Base-by-base conservation (phyloP, 2,329 filamentous ascomycete genomes). In the Trichophyton schoenleinii region DNA sequence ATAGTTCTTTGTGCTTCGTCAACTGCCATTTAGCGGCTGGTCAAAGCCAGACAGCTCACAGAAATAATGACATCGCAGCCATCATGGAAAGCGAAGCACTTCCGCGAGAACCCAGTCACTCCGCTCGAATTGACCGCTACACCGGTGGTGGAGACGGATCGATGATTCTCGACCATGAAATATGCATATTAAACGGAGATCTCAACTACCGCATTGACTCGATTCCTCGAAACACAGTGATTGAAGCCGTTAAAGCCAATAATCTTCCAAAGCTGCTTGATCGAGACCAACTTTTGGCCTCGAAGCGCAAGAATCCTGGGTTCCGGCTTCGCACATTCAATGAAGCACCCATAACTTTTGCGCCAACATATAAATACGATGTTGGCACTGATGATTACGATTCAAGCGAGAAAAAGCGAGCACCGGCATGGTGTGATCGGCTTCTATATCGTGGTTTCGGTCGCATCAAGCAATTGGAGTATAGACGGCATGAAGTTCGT, bases 131-230 rank as follows among this genome's bases (percentile, higher is more conserved):
- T 42, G 89, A 96, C 71, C 87, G 84, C 65, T 99, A 87, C 70
- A 83, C 91, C 5, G 89, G 90, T 28, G 94, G 94, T n/a, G 94
- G 94, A 52, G 94, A 99, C 71, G 94, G 94, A 5, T 87, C 85
- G 46, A 91, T 96, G 87, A 89, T 99, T 62, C 80, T 97, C 62
- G 94, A 99, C 70, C 94, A 99, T 70, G 94, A 99, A 74, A 87
- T 99, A n/a, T 96, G 92, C 72, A 85, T 99, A 57, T 77, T 97
- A 48, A 97, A 97, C 68, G 94, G 94, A 31, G 94, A 99, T 72
- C 81, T 99, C 58, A 99, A 99, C 75, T 99, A 99, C 73, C 91
- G 94, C 64, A 97, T 99, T 69, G 94, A 99, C 72, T 91, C 91
- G 25, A 96, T 97, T 84, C 90, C 90, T 18, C 88, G 94, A 58